Percentiles rank a stretch among this genome's conserved stretches.
Conservation (phyloP, 2,329 filamentous ascomycete species). For the Colletotrichum sp. region DNA sequence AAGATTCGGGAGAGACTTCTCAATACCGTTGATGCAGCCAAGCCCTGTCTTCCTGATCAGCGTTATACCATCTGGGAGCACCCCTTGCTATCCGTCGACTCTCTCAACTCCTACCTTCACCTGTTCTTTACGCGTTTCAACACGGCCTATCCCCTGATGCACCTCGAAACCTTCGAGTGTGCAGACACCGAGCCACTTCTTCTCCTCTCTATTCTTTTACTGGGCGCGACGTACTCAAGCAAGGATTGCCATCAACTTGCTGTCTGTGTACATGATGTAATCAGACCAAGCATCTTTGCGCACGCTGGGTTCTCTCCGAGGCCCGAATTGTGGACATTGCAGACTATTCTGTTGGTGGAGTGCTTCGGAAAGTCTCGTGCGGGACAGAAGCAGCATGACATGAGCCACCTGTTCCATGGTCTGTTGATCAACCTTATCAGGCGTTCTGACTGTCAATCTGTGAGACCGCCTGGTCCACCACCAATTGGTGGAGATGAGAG, state of each 20-base stretch:
- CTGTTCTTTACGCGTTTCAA: slow-evolving; percentile 67
- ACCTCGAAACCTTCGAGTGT: slow-evolving; percentile 61
- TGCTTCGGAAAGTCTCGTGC: slow-evolving; percentile 68
- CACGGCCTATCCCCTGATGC: slow-evolving; percentile 62
- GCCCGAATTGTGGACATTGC: slow-evolving; percentile 65
- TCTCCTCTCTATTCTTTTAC: slow-evolving; percentile 56
- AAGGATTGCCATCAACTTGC: slow-evolving; percentile 64
- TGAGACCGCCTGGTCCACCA: slow-evolving; percentile 27
- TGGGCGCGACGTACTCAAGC: slow-evolving; percentile 66
- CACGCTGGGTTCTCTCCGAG: slow-evolving; percentile 60
- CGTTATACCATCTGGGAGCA: slow-evolving; percentile 50
- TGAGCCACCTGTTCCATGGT: slow-evolving; percentile 59
- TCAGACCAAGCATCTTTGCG: slow-evolving; percentile 63
- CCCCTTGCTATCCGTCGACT: slow-evolving; percentile 51
- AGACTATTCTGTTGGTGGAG: slow-evolving; percentile 65
- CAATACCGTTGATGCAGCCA: slow-evolving; percentile 52
- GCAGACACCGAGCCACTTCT: slow-evolving; percentile 53
- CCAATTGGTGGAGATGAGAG: slow-evolving; percentile 28
- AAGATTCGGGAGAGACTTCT: slow-evolving; percentile 45
- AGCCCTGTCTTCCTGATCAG: slow-evolving; percentile 52
- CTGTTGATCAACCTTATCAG: slow-evolving; percentile 42
- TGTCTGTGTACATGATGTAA: slow-evolving; percentile 64
- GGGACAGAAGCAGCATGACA: slow-evolving; percentile 66
- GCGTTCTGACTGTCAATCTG: slow-evolving; percentile 37
- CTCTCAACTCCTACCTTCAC: slow-evolving; percentile 60